A percentile compares a stretch with the other conserved stretches of the same genome.
Evolutionary conservation across 306 rosid genomes (phyloP).

Genomic region (Acmispon strigosus): DNA sequence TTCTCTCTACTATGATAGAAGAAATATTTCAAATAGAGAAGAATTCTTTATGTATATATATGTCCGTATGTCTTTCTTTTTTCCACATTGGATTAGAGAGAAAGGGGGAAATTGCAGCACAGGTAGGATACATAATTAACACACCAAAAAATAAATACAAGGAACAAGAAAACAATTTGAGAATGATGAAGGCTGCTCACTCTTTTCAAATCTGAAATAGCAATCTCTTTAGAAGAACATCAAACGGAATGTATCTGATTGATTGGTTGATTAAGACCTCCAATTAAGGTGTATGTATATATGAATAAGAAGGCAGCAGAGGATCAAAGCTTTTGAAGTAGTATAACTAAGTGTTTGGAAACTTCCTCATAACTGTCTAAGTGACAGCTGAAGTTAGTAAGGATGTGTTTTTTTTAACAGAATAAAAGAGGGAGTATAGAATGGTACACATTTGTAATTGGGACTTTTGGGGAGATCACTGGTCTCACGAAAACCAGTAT

Average conservation of each 20-base stretch:
- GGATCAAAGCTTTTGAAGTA: no score
- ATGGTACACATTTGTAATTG: no score
- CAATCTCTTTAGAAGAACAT: background rate
- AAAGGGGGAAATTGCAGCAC: background rate
- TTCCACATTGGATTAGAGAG: background rate
- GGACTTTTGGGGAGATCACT: no score
- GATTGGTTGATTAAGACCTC: no score
- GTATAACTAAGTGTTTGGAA: no score
- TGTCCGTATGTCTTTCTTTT: background rate
- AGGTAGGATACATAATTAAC: background rate
- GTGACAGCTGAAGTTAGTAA: no score
- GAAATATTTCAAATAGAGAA: background rate
- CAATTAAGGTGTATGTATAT: no score
- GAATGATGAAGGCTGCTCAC: background rate
- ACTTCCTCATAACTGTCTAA: no score
- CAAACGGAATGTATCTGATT: background rate
- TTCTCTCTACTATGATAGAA: background rate
- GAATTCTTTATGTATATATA: background rate
- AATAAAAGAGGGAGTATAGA: no score
- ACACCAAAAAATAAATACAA: background rate
- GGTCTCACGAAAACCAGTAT: no score
- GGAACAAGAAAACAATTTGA: background rate
- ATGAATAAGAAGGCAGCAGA: no score
- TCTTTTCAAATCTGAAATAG: background rate
- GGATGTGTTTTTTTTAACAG: no score